Conservation (phyloP, 2,329 filamentous ascomycete genomes). For the Aspergillus neotritici region DNA sequence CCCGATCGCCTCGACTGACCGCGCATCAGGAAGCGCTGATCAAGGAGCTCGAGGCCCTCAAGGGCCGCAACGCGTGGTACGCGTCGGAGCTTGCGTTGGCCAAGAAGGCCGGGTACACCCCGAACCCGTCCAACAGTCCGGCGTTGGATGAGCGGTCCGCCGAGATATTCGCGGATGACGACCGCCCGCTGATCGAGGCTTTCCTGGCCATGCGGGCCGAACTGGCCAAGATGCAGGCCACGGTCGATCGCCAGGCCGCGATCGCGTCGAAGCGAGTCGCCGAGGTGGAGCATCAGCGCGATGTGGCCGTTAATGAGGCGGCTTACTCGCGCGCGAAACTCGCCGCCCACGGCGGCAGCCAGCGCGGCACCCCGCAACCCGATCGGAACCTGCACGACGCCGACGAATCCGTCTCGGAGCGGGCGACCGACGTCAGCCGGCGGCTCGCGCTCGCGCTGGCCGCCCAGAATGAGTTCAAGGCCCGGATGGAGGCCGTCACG, state of each 20-base stretch:
- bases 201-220: conserved; percentile 87
- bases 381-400: conserved; percentile 49
- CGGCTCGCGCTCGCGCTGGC: conserved; percentile 78
- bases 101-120: conserved; percentile 78
- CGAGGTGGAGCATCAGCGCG: conserved; percentile 88
- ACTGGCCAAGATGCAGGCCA: conserved; percentile 78
- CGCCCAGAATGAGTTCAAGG: conserved; percentile 72
- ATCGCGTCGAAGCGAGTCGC: conserved; percentile 84
- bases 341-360: conserved; percentile 71
- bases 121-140: conserved; percentile 64
- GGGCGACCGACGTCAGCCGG: conserved; percentile 68
- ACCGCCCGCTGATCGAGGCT: conserved; percentile 86
- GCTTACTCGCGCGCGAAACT: conserved; percentile 92
- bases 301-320: conserved; percentile 89
- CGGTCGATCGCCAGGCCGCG: conserved; percentile 81
- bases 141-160: conserved; percentile 68
- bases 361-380: conserved; percentile 51
- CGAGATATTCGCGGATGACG: conserved; percentile 84
- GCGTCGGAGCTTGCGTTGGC: conserved; percentile 90
- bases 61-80: conserved; percentile 92
- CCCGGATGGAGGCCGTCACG: conserved; percentile 63
- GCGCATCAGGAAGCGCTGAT: conserved; percentile 58
- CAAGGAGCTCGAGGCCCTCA: conserved; percentile 79
- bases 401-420: conserved; percentile 55
- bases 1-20: conserved; percentile 41